Percentiles rank a stretch among this genome's conserved stretches.
Conservation (phyloP, 371 early-diverging fungal genomes). For the Zopfochytrium polystomum region DNA sequence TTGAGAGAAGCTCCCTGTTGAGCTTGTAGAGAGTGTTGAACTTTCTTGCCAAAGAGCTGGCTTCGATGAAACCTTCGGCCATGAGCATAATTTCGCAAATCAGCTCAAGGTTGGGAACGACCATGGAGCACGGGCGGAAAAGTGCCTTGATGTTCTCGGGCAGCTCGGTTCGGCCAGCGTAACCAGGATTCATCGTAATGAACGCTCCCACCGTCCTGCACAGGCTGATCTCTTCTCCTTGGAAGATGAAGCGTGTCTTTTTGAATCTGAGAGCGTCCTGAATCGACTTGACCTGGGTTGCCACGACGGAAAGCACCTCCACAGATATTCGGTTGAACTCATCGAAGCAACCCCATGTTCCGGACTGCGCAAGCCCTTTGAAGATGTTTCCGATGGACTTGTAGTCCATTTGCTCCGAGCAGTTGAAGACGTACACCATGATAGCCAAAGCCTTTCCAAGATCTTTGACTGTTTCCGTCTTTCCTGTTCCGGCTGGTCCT, state of each 20-base stretch:
- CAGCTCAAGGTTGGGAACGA: conserved; percentile 62
- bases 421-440: conserved; percentile 68
- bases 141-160: conserved; percentile 66
- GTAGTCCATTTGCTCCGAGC: conserved; percentile 67
- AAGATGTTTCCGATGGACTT: conserved; percentile 65
- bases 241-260: conserved; percentile 63
- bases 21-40: conserved; percentile 65
- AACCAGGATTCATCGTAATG: conserved; percentile 71
- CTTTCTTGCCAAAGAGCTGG: conserved; percentile 56
- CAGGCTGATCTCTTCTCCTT: conserved; percentile 61
- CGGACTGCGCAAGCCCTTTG: conserved; percentile 60
- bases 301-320: conserved; percentile 63
- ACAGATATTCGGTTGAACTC: conserved; percentile 68
- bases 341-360: conserved; percentile 68
- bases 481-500: conserved; percentile 59
- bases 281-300: conserved; percentile 64
- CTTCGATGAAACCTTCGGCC: conserved; percentile 67
- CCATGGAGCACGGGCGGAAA: conserved; percentile 66
- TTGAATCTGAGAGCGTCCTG: conserved; percentile 60
- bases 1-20: conserved; percentile 58
- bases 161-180: conserved; percentile 61
- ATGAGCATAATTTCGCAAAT: conserved; percentile 69
- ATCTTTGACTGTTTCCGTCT: conserved; percentile 63
- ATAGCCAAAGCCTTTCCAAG: conserved; percentile 61
- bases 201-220: conserved; percentile 54